These are phyloP conservation scores for Neospora caninum DNA, from an alignment of 169 alveolate species.

Conservation along the genomic window DNA sequence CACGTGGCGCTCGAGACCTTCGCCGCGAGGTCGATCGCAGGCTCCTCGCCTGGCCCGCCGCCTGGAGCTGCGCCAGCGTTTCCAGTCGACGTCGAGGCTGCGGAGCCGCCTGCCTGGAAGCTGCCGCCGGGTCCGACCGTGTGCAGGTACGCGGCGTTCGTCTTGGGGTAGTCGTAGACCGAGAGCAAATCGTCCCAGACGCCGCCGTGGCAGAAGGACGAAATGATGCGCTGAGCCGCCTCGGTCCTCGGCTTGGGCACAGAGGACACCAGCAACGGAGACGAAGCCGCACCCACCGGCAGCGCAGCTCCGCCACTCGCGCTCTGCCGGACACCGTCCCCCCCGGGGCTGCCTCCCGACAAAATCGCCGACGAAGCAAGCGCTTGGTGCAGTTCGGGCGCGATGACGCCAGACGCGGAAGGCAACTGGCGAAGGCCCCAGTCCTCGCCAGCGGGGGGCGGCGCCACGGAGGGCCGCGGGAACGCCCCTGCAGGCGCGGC, in stretches of 20 bases:
- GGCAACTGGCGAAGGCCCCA: not conserved
- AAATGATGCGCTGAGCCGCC: conserved; percentile 65
- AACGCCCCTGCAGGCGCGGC: conserved; percentile 44
- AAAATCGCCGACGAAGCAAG: not conserved
- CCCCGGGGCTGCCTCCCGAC: not conserved
- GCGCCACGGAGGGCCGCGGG: not conserved
- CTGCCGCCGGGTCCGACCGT: conserved; percentile 36
- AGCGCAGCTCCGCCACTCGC: not conserved
- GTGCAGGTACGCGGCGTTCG: conserved; percentile 64
- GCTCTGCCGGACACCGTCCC: not conserved
- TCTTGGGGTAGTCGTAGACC: conserved; percentile 78
- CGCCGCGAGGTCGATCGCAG: conserved; percentile 84
- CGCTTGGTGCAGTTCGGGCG: not conserved
- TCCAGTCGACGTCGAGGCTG: conserved; percentile 26
- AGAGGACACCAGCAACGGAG: conserved; percentile 45
- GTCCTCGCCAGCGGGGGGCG: not conserved
- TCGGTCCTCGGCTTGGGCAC: conserved; percentile 66
- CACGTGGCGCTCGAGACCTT: conserved; percentile 89
- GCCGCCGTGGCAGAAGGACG: conserved; percentile 82
- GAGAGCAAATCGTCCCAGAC: conserved; percentile 87
- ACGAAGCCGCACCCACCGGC: not conserved
- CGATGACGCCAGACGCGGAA: not conserved
- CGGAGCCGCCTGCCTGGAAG: not conserved
- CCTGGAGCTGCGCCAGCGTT: not conserved
- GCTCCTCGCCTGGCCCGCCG: conserved; percentile 29